Conservation (phyloP, 768 basidiomycete species). For the Trametes cubensis region DNA sequence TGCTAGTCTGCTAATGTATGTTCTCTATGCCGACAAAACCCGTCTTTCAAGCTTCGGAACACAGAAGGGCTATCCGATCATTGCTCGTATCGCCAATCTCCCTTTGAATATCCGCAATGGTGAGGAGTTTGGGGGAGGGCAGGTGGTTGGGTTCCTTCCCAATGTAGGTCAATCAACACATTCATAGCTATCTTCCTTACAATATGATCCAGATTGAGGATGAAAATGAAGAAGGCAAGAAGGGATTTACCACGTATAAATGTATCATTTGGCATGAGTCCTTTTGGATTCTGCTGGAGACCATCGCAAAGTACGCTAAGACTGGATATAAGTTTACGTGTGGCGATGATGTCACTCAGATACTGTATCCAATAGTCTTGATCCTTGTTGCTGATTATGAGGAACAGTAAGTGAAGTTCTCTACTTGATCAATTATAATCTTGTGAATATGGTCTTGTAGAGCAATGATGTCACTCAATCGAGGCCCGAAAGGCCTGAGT, state of each 20-base stretch:
- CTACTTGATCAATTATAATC: too few species aligned
- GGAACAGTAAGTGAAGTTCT: slow-evolving; percentile 22
- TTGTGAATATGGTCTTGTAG: too few species aligned
- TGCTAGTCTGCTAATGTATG: slow-evolving; percentile 16
- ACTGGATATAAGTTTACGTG: not conserved
- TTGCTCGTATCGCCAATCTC: slow-evolving; percentile 25
- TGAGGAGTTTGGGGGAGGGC: too few species aligned
- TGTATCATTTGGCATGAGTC: slow-evolving; percentile 41
- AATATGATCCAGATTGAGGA: slow-evolving; percentile 38
- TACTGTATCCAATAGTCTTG: slow-evolving; percentile 2
- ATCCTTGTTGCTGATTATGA: slow-evolving; percentile 24
- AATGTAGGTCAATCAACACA: slow-evolving; percentile 9
- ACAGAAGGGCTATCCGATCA: slow-evolving; percentile 28
- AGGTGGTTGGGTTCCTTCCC: slow-evolving; percentile 24
- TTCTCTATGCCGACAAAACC: slow-evolving; percentile 29
- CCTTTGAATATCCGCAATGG: too few species aligned
- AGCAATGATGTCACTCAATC: too few species aligned
- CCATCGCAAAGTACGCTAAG: not conserved
- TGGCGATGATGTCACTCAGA: not conserved
- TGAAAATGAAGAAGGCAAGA: slow-evolving; percentile 34
- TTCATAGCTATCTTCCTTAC: too few species aligned
- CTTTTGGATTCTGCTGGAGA: slow-evolving; percentile 30
- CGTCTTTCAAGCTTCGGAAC: slow-evolving; percentile 26
- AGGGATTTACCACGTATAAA: slow-evolving; percentile 29
- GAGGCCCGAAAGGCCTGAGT: too few species aligned